Conservation (phyloP, 2,329 filamentous ascomycete genomes). For the Fusarium subglutinans region DNA sequence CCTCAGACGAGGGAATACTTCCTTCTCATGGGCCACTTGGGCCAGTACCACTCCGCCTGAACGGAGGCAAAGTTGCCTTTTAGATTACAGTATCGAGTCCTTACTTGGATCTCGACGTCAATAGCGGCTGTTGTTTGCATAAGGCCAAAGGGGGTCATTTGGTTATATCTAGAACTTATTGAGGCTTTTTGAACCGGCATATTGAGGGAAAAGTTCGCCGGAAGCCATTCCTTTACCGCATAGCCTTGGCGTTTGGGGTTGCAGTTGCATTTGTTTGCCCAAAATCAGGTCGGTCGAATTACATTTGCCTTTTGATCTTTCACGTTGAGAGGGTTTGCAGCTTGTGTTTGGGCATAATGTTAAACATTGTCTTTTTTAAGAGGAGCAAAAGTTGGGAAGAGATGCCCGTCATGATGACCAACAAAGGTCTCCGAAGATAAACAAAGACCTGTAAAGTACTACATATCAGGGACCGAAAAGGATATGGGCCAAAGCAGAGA, state of each 20-base stretch:
- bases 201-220: conserved; percentile 19
- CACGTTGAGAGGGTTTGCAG: conserved; percentile 10
- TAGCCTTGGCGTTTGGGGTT: conserved; percentile 42
- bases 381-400: conserved; percentile 25
- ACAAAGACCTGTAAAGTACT: conserved; percentile 4
- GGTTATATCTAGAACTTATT: conserved; percentile 15
- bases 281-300: conserved; percentile 19
- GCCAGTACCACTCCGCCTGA: conserved; percentile 48
- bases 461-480: background rate
- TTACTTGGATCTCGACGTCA: conserved; percentile 24
- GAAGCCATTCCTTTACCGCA: conserved; percentile 40
- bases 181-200: conserved; percentile 33
- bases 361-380: conserved; percentile 21
- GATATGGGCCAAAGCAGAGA: background rate
- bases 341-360: conserved; percentile 27
- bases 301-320: conserved; percentile 36
- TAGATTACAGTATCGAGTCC: conserved; percentile 32
- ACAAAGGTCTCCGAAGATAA: conserved; percentile 12
- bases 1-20: conserved; percentile 51
- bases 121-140: conserved; percentile 30
- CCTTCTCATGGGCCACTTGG: conserved; percentile 47
- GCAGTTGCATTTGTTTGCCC: conserved; percentile 21
- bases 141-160: conserved; percentile 9
- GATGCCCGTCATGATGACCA: conserved; percentile 11
- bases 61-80: conserved; percentile 52